Conservation (phyloP, 1,284 basidiomycete genomes). For the Cutaneotrichosporon mucoides region DNA sequence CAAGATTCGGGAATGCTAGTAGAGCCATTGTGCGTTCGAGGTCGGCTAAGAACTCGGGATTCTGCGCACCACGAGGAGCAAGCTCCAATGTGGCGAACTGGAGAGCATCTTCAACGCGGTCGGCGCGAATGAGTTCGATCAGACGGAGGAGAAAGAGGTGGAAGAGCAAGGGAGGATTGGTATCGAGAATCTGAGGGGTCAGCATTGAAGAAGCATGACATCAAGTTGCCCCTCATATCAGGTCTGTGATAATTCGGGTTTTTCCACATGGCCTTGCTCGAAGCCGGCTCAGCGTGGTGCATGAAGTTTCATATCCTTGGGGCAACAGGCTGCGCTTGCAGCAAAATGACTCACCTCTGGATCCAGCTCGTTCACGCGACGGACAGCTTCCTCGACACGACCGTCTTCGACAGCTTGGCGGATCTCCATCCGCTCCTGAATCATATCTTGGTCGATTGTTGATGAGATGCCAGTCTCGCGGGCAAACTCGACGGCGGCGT, state of each 20-base stretch:
- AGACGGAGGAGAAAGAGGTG: constrained; percentile 89
- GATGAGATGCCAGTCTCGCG: constrained; percentile 70
- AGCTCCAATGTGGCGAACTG: constrained; percentile 89
- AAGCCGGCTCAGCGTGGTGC: constrained; percentile 92
- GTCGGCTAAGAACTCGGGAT: constrained; percentile 85
- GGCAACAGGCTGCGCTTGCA: constrained; percentile 9
- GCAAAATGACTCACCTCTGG: constrained; percentile 72
- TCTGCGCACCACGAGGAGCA: constrained; percentile 90
- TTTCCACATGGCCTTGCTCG: constrained; percentile 48
- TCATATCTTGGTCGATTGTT: constrained; percentile 77
- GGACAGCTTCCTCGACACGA: constrained; percentile 90
- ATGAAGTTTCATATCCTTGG: constrained; percentile 84
- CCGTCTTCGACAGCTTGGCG: constrained; percentile 89
- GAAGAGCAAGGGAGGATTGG: constrained; percentile 83
- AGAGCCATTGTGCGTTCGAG: constrained; percentile 94
- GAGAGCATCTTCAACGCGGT: constrained; percentile 72
- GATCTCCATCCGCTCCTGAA: constrained; percentile 90
- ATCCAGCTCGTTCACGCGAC: constrained; percentile 88
- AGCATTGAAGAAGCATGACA: constrained; percentile 14
- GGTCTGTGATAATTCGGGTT: constrained; percentile 49
- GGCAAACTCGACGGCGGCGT: constrained; percentile 90
- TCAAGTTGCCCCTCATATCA: constrained; percentile 48
- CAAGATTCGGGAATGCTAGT: constrained; percentile 70
- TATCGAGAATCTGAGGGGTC: constrained; percentile 77
- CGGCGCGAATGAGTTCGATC: constrained; percentile 88